phyloP scores from a whole-genome alignment of 1,139 yeast species.

The Yamadazyma diospyri region DNA sequence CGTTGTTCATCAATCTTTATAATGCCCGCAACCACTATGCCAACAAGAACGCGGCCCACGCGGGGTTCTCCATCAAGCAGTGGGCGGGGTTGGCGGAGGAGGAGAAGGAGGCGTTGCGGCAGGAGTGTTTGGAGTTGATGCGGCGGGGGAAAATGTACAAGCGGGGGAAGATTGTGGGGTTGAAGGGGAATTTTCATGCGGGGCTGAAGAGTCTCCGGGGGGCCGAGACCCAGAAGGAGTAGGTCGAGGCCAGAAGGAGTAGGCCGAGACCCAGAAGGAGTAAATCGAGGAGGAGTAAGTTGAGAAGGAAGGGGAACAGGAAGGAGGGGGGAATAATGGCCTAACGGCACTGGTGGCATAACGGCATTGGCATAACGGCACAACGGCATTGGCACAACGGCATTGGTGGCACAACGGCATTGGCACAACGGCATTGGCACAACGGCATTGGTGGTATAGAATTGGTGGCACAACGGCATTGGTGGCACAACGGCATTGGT shows the following conservation, averaged over 20 bases:
- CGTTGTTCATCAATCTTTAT: slow-evolving; percentile 20
- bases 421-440: no score
- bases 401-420: no score
- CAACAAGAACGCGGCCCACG: background rate
- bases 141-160: slow-evolving; percentile 29
- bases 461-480: no score
- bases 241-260: background rate
- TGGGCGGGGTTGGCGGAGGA: slow-evolving; percentile 6
- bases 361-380: no score
- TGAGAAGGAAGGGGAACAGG: background rate
- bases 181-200: slow-evolving; percentile 9
- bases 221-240: background rate
- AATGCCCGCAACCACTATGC: slow-evolving; percentile 35
- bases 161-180: slow-evolving; percentile 23
- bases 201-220: slow-evolving; percentile 1
- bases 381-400: no score
- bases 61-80: background rate
- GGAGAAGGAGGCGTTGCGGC: slow-evolving; percentile 9
- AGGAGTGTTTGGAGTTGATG: slow-evolving; percentile 27
- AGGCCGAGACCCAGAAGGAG: no score
- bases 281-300: no score
- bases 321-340: background rate
- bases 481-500: no score
- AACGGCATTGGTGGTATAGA: no score
- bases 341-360: no score